Evolutionary conservation across 2,329 filamentous ascomycete genomes (phyloP).

Genomic region (Cladophialophora yegresii): DNA sequence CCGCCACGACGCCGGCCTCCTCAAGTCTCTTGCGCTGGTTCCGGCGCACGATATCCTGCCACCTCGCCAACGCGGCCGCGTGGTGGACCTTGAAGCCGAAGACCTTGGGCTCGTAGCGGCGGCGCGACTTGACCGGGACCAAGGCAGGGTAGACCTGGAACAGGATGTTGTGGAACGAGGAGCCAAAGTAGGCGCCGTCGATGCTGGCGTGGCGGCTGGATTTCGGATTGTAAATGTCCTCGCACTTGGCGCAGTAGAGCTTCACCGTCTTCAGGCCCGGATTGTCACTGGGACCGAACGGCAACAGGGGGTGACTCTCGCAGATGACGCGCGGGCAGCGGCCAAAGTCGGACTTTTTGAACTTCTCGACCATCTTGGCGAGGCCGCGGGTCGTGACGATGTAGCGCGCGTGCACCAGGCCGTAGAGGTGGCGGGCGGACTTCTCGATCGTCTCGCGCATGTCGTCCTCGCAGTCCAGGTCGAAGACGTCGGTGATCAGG

Average conservation of each 20-base stretch:
- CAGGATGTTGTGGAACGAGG: constrained; percentile 97
- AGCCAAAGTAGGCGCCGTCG: constrained; percentile 96
- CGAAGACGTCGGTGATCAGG: constrained; percentile 96
- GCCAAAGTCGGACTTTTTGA: constrained; percentile 96
- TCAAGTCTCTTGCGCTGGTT: constrained; percentile 78
- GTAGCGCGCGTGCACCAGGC: constrained; percentile 92
- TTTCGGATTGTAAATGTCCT: constrained; percentile 98
- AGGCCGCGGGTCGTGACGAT: constrained; percentile 93
- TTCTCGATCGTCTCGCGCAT: constrained; percentile 98
- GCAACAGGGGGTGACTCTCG: constrained; percentile 86
- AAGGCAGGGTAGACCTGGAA: constrained; percentile 97
- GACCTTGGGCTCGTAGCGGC: constrained; percentile 84
- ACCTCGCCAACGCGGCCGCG: constrained; percentile 80
- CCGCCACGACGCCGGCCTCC: constrained; percentile 63
- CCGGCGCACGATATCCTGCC: constrained; percentile 81
- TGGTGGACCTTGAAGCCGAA: constrained; percentile 97
- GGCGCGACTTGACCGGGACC: constrained; percentile 79
- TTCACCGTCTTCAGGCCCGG: constrained; percentile 88
- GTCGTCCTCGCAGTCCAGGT: constrained; percentile 97
- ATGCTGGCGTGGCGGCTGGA: constrained; percentile 93
- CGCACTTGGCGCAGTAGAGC: constrained; percentile 94
- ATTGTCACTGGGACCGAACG: constrained; percentile 90
- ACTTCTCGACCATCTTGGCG: constrained; percentile 99
- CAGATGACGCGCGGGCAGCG: constrained; percentile 97
- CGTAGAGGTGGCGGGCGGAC: constrained; percentile 91